Conservation (phyloP, 1,284 basidiomycete genomes). For the Neolentinus lepideus region DNA sequence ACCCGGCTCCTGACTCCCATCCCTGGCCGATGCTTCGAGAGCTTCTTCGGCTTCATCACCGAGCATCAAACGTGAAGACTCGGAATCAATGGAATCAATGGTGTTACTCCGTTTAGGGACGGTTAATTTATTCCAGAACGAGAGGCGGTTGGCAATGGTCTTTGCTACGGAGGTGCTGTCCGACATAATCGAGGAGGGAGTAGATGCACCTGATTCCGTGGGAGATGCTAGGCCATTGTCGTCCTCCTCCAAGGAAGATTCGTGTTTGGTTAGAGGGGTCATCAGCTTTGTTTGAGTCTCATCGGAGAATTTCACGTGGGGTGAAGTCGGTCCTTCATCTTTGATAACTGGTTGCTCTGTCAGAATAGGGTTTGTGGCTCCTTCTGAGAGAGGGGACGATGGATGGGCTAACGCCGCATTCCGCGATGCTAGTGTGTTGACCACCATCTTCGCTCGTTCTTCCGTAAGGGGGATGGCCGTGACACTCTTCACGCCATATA, state of each 20-base stretch:
- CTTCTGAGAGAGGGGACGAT: constrained; percentile 9
- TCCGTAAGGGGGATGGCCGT: constrained; percentile 59
- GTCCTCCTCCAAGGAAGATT: constrained; percentile 15
- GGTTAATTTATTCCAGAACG: constrained; percentile 61
- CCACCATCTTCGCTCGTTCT: constrained; percentile 43
- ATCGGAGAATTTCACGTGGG: constrained; percentile 43
- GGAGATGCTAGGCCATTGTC: constrained; percentile 24
- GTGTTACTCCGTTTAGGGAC: constrained; percentile 7
- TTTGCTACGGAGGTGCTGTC: constrained; percentile 46
- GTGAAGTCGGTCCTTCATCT: constrained; percentile 4
- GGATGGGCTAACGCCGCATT: constrained; percentile 36
- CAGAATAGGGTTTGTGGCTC: constrained; percentile 1
- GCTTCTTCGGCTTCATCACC: constrained; percentile 2
- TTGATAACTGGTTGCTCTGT: not conserved
- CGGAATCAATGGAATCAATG: not conserved
- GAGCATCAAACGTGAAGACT: not conserved
- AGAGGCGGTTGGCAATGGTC: constrained; percentile 53
- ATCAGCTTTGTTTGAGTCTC: constrained; percentile 34
- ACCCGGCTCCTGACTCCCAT: constrained; percentile 7
- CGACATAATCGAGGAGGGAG: constrained; percentile 43
- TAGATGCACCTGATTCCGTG: constrained; percentile 43
- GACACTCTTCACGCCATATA: constrained; percentile 62
- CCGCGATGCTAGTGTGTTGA: constrained; percentile 44
- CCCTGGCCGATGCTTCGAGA: constrained; percentile 2
- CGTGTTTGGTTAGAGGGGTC: constrained; percentile 23